Evolutionary conservation across 2,329 filamentous ascomycete genomes (phyloP), one percentile per base, ranked within the genome.

Genomic region (Amphichorda felina): DNA sequence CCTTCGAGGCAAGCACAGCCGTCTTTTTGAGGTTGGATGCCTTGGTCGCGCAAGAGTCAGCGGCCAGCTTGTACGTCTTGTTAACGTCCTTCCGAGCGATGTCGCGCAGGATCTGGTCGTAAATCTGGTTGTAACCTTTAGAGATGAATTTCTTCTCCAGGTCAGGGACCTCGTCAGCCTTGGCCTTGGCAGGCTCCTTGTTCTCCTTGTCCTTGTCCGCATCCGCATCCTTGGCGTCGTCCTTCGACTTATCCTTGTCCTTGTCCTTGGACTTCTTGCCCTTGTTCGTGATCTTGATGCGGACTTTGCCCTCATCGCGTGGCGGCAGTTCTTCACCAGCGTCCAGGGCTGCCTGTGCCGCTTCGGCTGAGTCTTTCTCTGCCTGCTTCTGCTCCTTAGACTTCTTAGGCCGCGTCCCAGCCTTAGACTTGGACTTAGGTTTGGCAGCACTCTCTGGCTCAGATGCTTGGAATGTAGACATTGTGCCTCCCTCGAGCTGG

Each of bases 21-120:
- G 91, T 98, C 70, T 98, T 98, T 55, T 94, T 91, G 33, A 94
- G 72, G 49, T 98, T 98, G n/a, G 89, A 93, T 36, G 83, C 75
- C 54, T 93, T 93, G 26, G 82, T 93, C 8, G 79, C 74, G 39
- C 89, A 78, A 0, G 89, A 95, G 46, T 86, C 81, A 38, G 79
- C 76, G 38, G 93, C 93, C 54, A 95, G 72, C 45, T 91, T 85
- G 55, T 78, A 87, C 0, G 94, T 84, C 63, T 95, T 96, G 50
- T 82, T 84, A 41, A 95, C 82, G 55, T 94, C 87, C 55, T 94
- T 94, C 41, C 86, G 79, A 3, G 89, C 85, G 48, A 98, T 77
- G 51, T 98, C 91, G 44, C 89, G 82, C 80, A 86, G 93, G 45
- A 96, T 96, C 56, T 95, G 87, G 50, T 94, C 88, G 56, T 95